These are phyloP conservation scores for Rubia balearica DNA, from an alignment of 305 asterid genomes.

Conservation along the genomic window DNA sequence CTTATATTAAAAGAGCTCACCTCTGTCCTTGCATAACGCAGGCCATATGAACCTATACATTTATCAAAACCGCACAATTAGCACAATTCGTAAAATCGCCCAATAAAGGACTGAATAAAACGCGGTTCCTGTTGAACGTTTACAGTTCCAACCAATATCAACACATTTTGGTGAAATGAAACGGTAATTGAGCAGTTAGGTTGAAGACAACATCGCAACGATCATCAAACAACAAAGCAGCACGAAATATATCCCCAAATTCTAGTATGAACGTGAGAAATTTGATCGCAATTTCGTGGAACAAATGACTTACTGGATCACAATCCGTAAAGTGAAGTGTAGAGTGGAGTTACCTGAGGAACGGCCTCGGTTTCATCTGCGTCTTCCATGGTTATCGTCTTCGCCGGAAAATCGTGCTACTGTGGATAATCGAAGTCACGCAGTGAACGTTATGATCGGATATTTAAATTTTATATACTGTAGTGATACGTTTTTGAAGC, in stretches of 20 bases:
- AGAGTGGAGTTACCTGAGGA: slow-evolving; percentile 41
- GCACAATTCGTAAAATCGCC: neutral
- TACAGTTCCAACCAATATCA: too few relatives aligned
- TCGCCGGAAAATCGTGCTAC: neutral
- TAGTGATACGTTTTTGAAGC: neutral
- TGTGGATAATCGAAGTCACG: neutral
- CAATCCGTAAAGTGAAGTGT: neutral
- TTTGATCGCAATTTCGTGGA: neutral
- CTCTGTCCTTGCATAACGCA: slow-evolving; percentile 77
- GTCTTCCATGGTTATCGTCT: slow-evolving; percentile 43
- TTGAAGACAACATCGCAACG: neutral
- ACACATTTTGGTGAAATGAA: neutral
- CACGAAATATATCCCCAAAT: neutral
- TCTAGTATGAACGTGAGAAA: neutral
- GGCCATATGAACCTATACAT: slow-evolving; percentile 81
- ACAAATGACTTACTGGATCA: neutral
- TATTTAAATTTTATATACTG: neutral
- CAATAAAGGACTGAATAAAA: too few relatives aligned
- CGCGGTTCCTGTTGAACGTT: too few relatives aligned
- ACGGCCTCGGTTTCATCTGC: slow-evolving; percentile 67
- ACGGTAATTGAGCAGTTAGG: neutral
- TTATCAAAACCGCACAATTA: slow-evolving; percentile 10
- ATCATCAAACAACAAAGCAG: neutral
- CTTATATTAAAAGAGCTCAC: slow-evolving; percentile 25
- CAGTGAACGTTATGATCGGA: neutral